These are phyloP conservation scores for Colletotrichum siamense DNA, from an alignment of 2,329 filamentous ascomycete species.

Conservation along the genomic window DNA sequence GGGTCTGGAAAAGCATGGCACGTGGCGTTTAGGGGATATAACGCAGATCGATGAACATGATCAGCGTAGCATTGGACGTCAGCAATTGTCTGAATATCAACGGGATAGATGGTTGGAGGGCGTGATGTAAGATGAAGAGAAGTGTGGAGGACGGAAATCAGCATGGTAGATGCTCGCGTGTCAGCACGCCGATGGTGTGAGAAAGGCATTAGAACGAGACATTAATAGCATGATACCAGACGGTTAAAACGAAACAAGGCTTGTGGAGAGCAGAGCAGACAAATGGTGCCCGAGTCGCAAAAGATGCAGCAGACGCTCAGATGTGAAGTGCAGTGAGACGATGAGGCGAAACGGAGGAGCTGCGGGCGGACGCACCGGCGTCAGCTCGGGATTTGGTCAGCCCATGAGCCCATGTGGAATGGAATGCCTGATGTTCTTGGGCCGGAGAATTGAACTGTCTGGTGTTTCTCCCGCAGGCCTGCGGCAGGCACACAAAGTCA, in stretches of 20 bases:
- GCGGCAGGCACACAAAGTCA: neutral
- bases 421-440: neutral
- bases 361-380: neutral
- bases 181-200: neutral
- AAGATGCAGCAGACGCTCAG: neutral
- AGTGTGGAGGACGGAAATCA: neutral
- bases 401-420: neutral
- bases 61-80: neutral
- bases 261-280: neutral
- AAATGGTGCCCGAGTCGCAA: neutral
- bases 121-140: neutral
- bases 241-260: slow-evolving; percentile 13
- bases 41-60: neutral
- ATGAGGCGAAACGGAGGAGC: slow-evolving; percentile 16
- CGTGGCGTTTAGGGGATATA: slow-evolving; percentile 23
- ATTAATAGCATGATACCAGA: slow-evolving; percentile 22
- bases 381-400: neutral
- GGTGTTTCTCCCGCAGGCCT: neutral
- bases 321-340: slow-evolving; percentile 1
- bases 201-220: neutral
- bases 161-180: slow-evolving; percentile 8
- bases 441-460: neutral
- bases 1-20: slow-evolving; percentile 10
- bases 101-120: neutral
- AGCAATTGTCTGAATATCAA: neutral